These are phyloP conservation scores for Aspergillus phoenicis DNA, from an alignment of 2,329 filamentous ascomycete genomes.

Conservation along the genomic window DNA sequence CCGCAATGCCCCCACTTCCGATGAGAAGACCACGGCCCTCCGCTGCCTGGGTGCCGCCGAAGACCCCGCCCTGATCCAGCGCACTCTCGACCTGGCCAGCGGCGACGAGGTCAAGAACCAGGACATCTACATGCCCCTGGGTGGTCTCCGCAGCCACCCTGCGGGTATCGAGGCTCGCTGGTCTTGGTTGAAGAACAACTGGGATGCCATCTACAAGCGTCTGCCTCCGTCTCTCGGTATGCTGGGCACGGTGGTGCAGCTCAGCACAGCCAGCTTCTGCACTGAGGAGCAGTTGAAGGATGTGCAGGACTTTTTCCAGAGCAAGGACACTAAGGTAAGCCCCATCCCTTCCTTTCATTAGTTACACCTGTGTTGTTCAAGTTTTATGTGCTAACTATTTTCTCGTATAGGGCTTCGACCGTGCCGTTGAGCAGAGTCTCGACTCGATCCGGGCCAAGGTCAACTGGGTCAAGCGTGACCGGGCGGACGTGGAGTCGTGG, in stretches of 20 bases:
- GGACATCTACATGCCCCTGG: conserved; percentile 87
- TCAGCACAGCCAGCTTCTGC: conserved; percentile 80
- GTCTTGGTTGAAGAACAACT: conserved; percentile 82
- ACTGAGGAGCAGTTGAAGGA: conserved; percentile 72
- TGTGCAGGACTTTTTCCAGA: conserved; percentile 78
- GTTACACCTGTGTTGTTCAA: neutral
- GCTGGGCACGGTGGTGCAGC: conserved; percentile 79
- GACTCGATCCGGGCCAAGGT: conserved; percentile 84
- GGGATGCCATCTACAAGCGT: conserved; percentile 78
- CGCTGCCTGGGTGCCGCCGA: conserved; percentile 79
- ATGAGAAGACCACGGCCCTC: conserved; percentile 90
- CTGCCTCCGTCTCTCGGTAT: conserved; percentile 85
- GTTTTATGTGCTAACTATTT: conserved; percentile 15
- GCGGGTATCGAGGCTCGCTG: conserved; percentile 80
- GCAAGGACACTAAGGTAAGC: conserved; percentile 73
- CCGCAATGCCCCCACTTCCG: conserved; percentile 72
- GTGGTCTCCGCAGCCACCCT: conserved; percentile 73
- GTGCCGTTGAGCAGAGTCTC: conserved; percentile 83
- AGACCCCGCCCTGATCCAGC: conserved; percentile 76
- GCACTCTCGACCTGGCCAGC: conserved; percentile 73
- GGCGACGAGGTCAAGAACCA: conserved; percentile 87
- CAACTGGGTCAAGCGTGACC: conserved; percentile 76
- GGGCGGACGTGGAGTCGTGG: conserved; percentile 74
- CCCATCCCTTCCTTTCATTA: neutral
- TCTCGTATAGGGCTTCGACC: conserved; percentile 67